Evolutionary conservation across 495 filamentous ascomycete genomes (phyloP), one percentile per base, ranked within the genome.

Genomic region (Penicillium soppii): DNA sequence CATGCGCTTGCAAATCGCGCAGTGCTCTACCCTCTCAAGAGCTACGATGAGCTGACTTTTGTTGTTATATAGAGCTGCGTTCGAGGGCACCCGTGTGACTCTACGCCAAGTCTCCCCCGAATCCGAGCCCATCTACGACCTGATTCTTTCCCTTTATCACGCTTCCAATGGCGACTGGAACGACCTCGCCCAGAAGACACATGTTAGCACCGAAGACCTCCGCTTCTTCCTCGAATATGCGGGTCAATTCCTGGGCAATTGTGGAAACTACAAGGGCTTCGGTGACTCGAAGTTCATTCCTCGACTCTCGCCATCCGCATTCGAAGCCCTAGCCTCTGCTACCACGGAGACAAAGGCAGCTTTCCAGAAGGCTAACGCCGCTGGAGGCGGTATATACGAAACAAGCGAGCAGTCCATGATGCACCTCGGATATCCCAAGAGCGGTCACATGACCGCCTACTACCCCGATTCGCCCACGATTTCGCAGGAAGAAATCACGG

Each of bases 201-300:
- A 83, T 13, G 75, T 95, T 42, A 86, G 80, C 25, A 73, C 87
- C 21, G 79, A 86, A 37, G 79, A 90, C 36, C 65, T 96, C 21
- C 76, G 79, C 8, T 79, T 83, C 55, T 96, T 95, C 72, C 73
- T 97, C 21, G 83, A 92, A 67, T 98, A 97, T 70, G 77, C 91
- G 2, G 84, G 86, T 2, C 88, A 92, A 62, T 94, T 97, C 67
- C 74, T 98, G 6, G 91, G 91, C 21, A 97, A 97, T 63, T 72
- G 79, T 40, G 94, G 94, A 38, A 98, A 98, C 68, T 98, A 95
- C 75, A 97, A 97, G 72, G 88, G 87, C 23, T 96, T 97, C 57
- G 94, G 94, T 27, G 94, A 98, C 66, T 81, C 85, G 52, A 98
- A 97, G 63, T 96, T 97, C 67, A 83, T 98, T 46, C 94, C 94